Base-by-base conservation (phyloP, 192 early-diverging fungal species). In the Entomortierella beljakovae region DNA sequence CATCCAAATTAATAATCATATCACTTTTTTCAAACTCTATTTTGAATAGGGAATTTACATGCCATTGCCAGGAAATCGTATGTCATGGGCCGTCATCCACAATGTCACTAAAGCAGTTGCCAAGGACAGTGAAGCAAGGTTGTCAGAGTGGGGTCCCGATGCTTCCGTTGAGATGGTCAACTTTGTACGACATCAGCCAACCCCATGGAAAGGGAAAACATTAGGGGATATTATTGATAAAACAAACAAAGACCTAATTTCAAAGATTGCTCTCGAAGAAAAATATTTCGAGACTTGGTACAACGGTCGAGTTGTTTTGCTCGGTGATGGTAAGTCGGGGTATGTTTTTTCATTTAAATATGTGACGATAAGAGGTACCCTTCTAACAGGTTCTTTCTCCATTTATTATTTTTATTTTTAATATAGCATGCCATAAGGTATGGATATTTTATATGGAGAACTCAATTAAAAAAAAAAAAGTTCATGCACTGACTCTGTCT, bases 271-370 rank as follows among this genome's bases (percentile, higher is more conserved):
- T 53, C 57, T 79, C 10, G 75, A 79, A 28, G 75, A 79, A 37
- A 79, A 79, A 62, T 79, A 64, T 23, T 79, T 79, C 54, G 67
- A 79, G 29, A 38, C 40, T 6, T 79, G 75, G 75, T 68, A 70
- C 42, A 32, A 70, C 48, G 75, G 68, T 23, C 75, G 75, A 35
- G 40, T 79, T 32, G 75, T 69, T 6, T 49, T 79, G 6, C 43
- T 79, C 9, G 75, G 75, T 0, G 75, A 79, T 65, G 75, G 75
- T 79, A 70, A 25, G 43, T 70, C 10, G 3, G 22, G 16, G 28
- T 2, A 37, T 54, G 37, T 5, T 22, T 7, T 28, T 26, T 57
- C n/a, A 13, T 51, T 15, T 18, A 25, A 22, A 42, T 40, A 6
- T 31, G 54, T 52, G 13, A 16, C 15, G n/a, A 56, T 18, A 8